Evolutionary conservation across 1,139 yeast species (phyloP), one percentile per base, ranked within the genome.

Genomic region (Lodderomyces margitis): DNA sequence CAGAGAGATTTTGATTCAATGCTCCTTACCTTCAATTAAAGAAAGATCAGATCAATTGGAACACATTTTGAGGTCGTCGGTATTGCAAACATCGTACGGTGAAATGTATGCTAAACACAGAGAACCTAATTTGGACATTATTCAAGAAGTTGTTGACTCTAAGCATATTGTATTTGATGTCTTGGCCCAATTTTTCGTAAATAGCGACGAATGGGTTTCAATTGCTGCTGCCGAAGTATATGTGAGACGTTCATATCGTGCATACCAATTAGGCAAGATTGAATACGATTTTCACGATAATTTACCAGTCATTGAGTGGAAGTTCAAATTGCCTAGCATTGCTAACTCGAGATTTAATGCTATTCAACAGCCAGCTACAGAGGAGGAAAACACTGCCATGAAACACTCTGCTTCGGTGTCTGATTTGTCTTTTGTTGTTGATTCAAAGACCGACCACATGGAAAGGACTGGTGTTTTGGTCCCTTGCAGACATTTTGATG

Each of bases 1-100:
- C 1, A 83, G 98, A 64, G 99, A 94, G 68, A 86, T 92, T 49
- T 79, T 92, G 57, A 92, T 92, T 56, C 96, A 91, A 72, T 91
- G 97, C 62, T 88, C 98, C 33, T 75, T 92, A 66, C 98, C 99
- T 36, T 89, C 98, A 5, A 83, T 89, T 51, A 83, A 87, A 64
- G 98, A 92, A 70, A 84, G 98, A 70, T 85, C 96, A 20, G 97
- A 91, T 61, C 98, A 94, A 71, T 78, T 92, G 59, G 98, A 92
- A 68, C 98, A 91, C 64, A 92, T 92, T 55, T 78, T 92, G 65
- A 82, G 91, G 64, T 82, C 95, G 14, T 83, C 97, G 34, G 98
- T 92, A 38, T 87, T 91, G 54, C 89, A 87, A 57, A 80, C 95
- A 28, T 76, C 84, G 21, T 92, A 91, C 58, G 98, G 98, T 55